Evolutionary conservation across 2,329 filamentous ascomycete species (phyloP).

Genomic region (Ceratocystis diversiconidia): DNA sequence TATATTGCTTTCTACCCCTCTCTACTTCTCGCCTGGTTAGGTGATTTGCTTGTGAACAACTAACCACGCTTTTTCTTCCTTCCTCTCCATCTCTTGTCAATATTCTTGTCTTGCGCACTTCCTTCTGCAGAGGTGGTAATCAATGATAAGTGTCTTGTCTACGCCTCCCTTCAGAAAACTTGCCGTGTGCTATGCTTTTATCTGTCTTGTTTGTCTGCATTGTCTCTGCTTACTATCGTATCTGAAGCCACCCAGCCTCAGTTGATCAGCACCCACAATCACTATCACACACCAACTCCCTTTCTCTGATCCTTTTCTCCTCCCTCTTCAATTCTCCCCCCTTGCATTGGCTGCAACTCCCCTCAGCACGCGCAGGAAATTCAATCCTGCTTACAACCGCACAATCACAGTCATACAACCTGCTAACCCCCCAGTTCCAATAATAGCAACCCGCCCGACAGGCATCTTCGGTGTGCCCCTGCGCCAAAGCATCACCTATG

Average conservation of each 20-base stretch:
- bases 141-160: too few relatives aligned
- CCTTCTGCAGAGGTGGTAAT: too few relatives aligned
- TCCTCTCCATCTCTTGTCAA: background rate
- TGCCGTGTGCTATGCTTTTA: too few relatives aligned
- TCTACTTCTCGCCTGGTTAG: background rate
- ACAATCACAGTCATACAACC: background rate
- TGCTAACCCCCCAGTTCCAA: conserved; percentile 5
- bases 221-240: background rate
- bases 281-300: too few relatives aligned
- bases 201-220: background rate
- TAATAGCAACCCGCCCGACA: conserved; percentile 29
- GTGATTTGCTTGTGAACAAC: background rate
- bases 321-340: too few relatives aligned
- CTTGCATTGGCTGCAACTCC: too few relatives aligned
- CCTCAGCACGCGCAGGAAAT: background rate
- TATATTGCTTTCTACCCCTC: conserved; percentile 29
- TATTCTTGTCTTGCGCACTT: too few relatives aligned
- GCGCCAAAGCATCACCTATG: conserved; percentile 88
- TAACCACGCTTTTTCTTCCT: background rate
- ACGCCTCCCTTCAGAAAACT: too few relatives aligned
- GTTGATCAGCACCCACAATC: background rate
- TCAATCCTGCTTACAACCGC: too few relatives aligned
- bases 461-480: conserved; percentile 93
- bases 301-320: too few relatives aligned
- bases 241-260: background rate